Evolutionary conservation across 208 protist species (phyloP).

Genomic region (Trypanosoma mega): DNA sequence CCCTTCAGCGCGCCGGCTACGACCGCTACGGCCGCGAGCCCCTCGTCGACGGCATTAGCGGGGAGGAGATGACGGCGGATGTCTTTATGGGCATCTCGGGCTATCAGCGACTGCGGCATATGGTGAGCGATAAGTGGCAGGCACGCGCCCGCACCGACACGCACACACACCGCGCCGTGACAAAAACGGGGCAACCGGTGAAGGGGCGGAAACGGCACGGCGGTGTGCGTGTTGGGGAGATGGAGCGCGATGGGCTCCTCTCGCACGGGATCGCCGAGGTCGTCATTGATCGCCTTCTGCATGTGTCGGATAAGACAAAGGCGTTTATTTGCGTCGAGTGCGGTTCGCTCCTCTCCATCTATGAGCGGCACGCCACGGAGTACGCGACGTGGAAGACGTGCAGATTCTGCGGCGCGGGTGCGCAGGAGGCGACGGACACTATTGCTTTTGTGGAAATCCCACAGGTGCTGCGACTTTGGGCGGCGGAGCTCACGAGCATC

Average conservation of each 20-base stretch:
- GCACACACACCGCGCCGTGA: conserved; percentile 93
- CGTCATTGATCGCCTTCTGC: conserved; percentile 98
- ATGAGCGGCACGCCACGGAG: conserved; percentile 83
- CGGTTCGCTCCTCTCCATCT: conserved; percentile 82
- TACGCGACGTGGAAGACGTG: conserved; percentile 87
- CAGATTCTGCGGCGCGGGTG: conserved; percentile 81
- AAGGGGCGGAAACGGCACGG: conserved; percentile 96
- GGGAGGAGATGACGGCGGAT: conserved; percentile 95
- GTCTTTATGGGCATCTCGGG: conserved; percentile 99
- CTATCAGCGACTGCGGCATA: conserved; percentile 99
- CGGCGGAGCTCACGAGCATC: conserved; percentile 84
- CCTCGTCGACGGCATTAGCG: conserved; percentile 95
- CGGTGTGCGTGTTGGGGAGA: conserved; percentile 99
- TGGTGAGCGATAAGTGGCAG: conserved; percentile 99
- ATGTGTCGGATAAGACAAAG: conserved; percentile 89
- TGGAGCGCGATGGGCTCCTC: conserved; percentile 99
- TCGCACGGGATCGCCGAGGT: conserved; percentile 98
- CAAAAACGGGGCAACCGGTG: conserved; percentile 98
- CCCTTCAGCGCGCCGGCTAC: conserved; percentile 94
- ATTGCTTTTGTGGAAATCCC: conserved; percentile 91
- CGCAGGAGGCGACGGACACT: conserved; percentile 70
- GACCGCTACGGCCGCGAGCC: conserved; percentile 97
- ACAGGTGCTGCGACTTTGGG: conserved; percentile 89
- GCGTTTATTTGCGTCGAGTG: conserved; percentile 82
- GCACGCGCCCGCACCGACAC: conserved; percentile 90